Evolutionary conservation across 257 asterid species (phyloP), one percentile per base, ranked within the genome.

Genomic region (Lithospermum erythrorhizon): DNA sequence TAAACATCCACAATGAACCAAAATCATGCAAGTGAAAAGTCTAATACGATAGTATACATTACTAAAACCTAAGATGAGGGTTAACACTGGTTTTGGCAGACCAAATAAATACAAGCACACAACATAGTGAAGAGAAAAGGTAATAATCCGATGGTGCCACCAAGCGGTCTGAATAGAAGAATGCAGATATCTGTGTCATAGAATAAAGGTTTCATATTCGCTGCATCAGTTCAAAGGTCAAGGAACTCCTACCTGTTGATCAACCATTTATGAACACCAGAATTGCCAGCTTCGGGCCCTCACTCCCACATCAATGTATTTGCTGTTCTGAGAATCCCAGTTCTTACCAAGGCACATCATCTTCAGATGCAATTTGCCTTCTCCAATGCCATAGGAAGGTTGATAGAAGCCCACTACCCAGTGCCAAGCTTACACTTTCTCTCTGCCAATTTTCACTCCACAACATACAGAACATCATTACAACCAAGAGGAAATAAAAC

Each of bases 321-420:
- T 23, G 57, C 88, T 30, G 17, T 85, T 77, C 66, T 63, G 76
- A 14, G 95, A 94, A 55, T 88, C 96, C 96, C 96, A 88, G 27
- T 78, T 73, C 72, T 77, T 88, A 63, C 96, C 96, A 59, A 88
- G 81, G 76, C 96, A 88, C 96, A 88, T 88, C 96, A 88, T 86
- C 74, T 72, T 83, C 72, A 83, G 68, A 41, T 76, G 77, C 75
- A 88, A 65, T 65, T 62, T 77, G 49, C 49, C 17, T 30, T 85
- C 83, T 57, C 95, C 96, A 65, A 80, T 81, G 58, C 73, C 65
- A 61, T 75, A 86, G 20, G 87, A 82, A 65, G 96, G 94, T 63
- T 73, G 82, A 79, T 88, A 88, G 73, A 88, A 88, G 10, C 96
- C 96, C 95, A 64, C 74, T 56, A 1, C 81, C 83, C 62, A 52